Evolutionary conservation across 345 rosid species (phyloP).

Genomic region (Aquilaria malaccensis): DNA sequence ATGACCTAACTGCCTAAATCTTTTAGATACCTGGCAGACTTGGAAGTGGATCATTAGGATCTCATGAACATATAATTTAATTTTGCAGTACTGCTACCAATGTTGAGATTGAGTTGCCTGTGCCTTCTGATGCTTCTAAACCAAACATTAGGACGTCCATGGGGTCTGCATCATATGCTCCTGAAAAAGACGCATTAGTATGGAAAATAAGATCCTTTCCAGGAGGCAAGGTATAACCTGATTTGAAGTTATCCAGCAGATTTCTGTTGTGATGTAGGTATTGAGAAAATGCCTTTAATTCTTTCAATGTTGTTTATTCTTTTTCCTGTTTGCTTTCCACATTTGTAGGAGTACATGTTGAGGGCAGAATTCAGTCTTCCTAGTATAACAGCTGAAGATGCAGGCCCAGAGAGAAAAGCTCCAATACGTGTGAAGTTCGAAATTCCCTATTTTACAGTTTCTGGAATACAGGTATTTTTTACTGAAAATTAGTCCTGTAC

Average conservation of each 20-base stretch:
- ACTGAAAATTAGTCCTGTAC: background rate
- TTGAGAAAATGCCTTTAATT: no score
- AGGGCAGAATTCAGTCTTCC: constrained; percentile 92
- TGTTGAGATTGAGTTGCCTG: constrained; percentile 73
- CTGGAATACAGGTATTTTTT: constrained; percentile 66
- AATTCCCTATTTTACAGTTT: constrained; percentile 90
- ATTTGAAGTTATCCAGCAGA: background rate
- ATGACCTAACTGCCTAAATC: background rate
- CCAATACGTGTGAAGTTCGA: constrained; percentile 91
- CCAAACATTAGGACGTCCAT: constrained; percentile 65
- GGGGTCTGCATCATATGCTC: constrained; percentile 75
- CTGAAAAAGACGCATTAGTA: constrained; percentile 67
- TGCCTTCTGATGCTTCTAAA: constrained; percentile 64
- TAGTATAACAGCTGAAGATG: constrained; percentile 80
- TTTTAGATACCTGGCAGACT: background rate
- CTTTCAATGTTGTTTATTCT: background rate
- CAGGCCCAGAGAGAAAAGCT: constrained; percentile 74
- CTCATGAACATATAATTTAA: background rate
- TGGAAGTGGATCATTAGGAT: no score
- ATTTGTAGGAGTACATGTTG: constrained; percentile 60
- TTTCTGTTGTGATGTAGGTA: background rate
- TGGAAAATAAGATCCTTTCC: constrained; percentile 80
- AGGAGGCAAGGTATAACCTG: constrained; percentile 45
- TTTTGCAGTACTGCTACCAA: constrained; percentile 62
- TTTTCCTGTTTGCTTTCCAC: constrained; percentile 7